Evolutionary conservation across 2,329 filamentous ascomycete species (phyloP).

Genomic region (Blastomyces silverae): DNA sequence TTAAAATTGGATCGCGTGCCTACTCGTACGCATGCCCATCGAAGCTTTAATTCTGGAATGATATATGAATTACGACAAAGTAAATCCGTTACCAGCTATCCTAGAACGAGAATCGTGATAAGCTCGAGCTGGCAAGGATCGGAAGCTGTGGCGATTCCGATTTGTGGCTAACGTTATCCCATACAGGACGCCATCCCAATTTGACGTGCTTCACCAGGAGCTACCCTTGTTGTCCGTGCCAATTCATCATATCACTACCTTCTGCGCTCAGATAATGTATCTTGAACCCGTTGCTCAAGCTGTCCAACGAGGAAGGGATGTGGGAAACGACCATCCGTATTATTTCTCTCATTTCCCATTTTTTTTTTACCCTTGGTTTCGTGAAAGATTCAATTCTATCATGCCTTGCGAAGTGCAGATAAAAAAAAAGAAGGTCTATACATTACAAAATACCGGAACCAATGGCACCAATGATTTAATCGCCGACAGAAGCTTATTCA

Average conservation of each 20-base stretch:
- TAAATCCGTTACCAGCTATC: not conserved
- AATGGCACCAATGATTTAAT: not conserved
- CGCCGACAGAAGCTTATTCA: not conserved
- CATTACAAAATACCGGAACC: not conserved
- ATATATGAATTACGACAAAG: not conserved
- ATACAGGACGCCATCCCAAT: not conserved
- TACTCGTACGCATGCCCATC: constrained; percentile 1
- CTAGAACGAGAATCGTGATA: not conserved
- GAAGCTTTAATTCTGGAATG: not conserved
- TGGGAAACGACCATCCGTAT: not conserved
- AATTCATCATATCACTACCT: not conserved
- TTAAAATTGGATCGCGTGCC: not conserved
- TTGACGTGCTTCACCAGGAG: not conserved
- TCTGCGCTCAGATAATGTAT: not conserved
- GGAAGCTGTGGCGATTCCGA: not conserved
- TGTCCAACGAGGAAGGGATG: not conserved
- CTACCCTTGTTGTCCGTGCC: not conserved
- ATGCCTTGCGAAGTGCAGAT: not conserved
- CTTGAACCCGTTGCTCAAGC: not conserved
- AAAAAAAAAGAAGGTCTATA: not conserved
- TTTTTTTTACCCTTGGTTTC: not conserved
- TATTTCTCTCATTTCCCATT: too few relatives aligned
- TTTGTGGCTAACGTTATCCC: not conserved
- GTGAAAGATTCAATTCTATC: not conserved
- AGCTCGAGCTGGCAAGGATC: not conserved